These are phyloP conservation scores for Vicia sativa DNA, from an alignment of 306 rosid genomes.

Conservation along the genomic window DNA sequence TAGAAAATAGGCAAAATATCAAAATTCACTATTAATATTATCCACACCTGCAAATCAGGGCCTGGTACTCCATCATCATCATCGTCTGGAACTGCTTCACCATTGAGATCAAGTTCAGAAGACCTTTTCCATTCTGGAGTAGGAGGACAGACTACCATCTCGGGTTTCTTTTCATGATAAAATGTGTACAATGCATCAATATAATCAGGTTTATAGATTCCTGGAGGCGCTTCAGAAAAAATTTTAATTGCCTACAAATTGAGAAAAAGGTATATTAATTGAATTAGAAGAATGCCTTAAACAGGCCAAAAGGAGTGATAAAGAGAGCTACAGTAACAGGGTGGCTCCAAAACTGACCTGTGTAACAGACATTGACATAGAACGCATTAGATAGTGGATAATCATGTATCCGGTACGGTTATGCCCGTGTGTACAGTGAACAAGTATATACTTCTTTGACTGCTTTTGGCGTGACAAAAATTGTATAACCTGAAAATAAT, in stretches of 20 bases:
- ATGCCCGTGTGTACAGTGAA: slow-evolving; percentile 98
- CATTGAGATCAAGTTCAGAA: slow-evolving; percentile 94
- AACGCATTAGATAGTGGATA: slow-evolving; percentile 88
- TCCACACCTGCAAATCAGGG: slow-evolving; percentile 75
- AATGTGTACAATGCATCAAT: slow-evolving; percentile 82
- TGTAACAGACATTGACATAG: slow-evolving; percentile 66
- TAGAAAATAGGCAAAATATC: slow-evolving; percentile 23
- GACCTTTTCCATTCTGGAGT: slow-evolving; percentile 99
- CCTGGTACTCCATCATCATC: slow-evolving; percentile 63
- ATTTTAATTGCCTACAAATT: slow-evolving; percentile 73
- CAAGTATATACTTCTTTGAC: slow-evolving; percentile 87
- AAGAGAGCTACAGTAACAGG: slow-evolving; percentile 7
- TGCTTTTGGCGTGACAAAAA: slow-evolving; percentile 84
- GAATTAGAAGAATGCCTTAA: slow-evolving; percentile 29
- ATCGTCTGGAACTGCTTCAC: slow-evolving; percentile 89
- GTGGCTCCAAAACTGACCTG: slow-evolving; percentile 63
- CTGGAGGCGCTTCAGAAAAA: slow-evolving; percentile 95
- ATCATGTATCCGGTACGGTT: slow-evolving; percentile 99
- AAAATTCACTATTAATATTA: slow-evolving; percentile 37
- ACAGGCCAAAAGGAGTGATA: not conserved
- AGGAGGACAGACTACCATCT: slow-evolving; percentile 78
- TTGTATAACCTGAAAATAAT: slow-evolving; percentile 70
- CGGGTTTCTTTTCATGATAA: slow-evolving; percentile 92
- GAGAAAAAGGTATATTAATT: slow-evolving; percentile 29
- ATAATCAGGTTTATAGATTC: slow-evolving; percentile 95